These are phyloP conservation scores for Clausena lansium DNA, from an alignment of 345 rosid genomes.

Conservation along the genomic window DNA sequence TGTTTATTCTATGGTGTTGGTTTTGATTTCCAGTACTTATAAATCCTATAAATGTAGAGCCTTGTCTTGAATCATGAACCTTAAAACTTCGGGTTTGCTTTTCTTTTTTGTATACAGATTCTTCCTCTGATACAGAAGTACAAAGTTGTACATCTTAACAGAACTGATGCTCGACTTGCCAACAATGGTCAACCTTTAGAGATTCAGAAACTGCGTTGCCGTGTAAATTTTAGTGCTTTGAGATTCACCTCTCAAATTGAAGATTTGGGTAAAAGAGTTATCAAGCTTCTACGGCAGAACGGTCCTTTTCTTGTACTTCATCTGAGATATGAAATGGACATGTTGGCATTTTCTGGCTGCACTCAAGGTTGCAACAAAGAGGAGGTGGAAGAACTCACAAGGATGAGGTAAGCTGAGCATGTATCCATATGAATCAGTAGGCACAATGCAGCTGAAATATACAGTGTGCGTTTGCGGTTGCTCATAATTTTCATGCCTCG, in stretches of 20 bases:
- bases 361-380: conserved; percentile 83
- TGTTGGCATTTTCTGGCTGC: conserved; percentile 99
- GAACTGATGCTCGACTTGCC: conserved; percentile 91
- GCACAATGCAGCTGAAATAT: conserved; percentile 6
- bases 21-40: neutral
- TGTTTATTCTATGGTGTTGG: no score
- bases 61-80: neutral
- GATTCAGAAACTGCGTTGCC: conserved; percentile 89
- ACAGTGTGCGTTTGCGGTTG: neutral
- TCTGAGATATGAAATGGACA: conserved; percentile 98
- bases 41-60: neutral
- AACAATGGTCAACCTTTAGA: conserved; percentile 72
- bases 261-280: conserved; percentile 80
- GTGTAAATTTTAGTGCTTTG: conserved; percentile 84
- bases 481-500: neutral
- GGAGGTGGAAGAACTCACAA: conserved; percentile 90
- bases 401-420: conserved; percentile 69
- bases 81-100: no score
- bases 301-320: conserved; percentile 94
- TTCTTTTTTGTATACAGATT: conserved; percentile 43
- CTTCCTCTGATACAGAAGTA: conserved; percentile 84
- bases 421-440: neutral
- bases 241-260: conserved; percentile 92
- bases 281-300: conserved; percentile 67
- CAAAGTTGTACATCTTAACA: conserved; percentile 84